These are phyloP conservation scores for Epichloe coenophiala DNA, from an alignment of 2,329 filamentous ascomycete species.

Conservation along the genomic window DNA sequence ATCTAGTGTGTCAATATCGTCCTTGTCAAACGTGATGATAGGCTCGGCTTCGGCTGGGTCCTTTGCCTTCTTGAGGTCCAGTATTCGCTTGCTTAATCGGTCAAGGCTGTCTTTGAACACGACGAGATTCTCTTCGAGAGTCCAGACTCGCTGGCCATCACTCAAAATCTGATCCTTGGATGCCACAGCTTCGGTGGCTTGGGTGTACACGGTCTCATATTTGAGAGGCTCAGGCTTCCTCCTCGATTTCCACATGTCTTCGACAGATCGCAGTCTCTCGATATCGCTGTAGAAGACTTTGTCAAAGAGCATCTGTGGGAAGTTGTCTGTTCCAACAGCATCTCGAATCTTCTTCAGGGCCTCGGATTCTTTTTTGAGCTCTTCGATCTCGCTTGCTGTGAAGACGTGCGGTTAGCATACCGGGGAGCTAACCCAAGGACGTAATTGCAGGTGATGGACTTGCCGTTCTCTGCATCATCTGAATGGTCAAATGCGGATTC, in stretches of 20 bases:
- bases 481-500: constrained; percentile 69
- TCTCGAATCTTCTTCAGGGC: constrained; percentile 72
- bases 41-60: constrained; percentile 39
- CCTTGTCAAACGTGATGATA: constrained; percentile 84
- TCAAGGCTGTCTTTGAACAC: constrained; percentile 78
- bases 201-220: constrained; percentile 46
- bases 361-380: constrained; percentile 70
- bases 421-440: not conserved
- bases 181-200: constrained; percentile 35
- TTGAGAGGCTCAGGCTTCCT: constrained; percentile 60
- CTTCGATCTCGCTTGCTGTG: constrained; percentile 66
- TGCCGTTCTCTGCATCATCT: constrained; percentile 67
- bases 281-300: constrained; percentile 89
- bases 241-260: constrained; percentile 91
- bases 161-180: constrained; percentile 40
- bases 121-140: constrained; percentile 65
- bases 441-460: constrained; percentile 5
- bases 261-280: constrained; percentile 66
- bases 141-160: constrained; percentile 69
- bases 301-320: constrained; percentile 70
- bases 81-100: constrained; percentile 60
- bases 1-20: constrained; percentile 87
- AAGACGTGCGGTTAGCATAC: not conserved
- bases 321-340: constrained; percentile 65
- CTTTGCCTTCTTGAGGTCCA: constrained; percentile 42